Evolutionary conservation across 169 alveolate genomes (phyloP).

Genomic region (Toxoplasma gondii): DNA sequence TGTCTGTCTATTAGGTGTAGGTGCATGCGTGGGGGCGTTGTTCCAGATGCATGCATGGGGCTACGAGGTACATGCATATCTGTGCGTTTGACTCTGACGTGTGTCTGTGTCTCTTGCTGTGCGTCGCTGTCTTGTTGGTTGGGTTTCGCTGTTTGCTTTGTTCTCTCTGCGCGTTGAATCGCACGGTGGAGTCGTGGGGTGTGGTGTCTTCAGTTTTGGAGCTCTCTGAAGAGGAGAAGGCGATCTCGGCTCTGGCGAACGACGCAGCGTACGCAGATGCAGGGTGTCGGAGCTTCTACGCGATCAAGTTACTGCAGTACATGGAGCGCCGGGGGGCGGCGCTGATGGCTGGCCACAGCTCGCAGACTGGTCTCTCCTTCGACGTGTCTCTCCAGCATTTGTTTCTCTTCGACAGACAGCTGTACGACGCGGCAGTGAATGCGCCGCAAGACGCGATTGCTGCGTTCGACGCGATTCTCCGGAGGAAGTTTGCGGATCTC

Average conservation of each 20-base stretch:
- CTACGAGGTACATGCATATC: no score
- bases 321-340: constrained; percentile 45
- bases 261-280: not conserved
- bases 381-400: constrained; percentile 51
- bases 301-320: constrained; percentile 46
- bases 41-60: no score
- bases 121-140: no score
- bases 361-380: constrained; percentile 16
- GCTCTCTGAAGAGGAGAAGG: constrained; percentile 8
- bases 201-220: constrained; percentile 19
- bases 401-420: constrained; percentile 2
- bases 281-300: not conserved
- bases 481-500: constrained; percentile 46
- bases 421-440: constrained; percentile 40
- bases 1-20: no score
- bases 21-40: no score
- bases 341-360: not conserved
- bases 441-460: constrained; percentile 66
- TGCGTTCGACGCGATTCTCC: constrained; percentile 55
- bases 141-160: no score
- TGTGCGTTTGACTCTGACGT: no score
- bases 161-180: no score
- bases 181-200: no score
- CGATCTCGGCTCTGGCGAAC: constrained; percentile 15
- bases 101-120: no score